Evolutionary conservation across 345 rosid genomes (phyloP), one percentile per base, ranked within the genome.

Genomic region (Boechera retrofracta): DNA sequence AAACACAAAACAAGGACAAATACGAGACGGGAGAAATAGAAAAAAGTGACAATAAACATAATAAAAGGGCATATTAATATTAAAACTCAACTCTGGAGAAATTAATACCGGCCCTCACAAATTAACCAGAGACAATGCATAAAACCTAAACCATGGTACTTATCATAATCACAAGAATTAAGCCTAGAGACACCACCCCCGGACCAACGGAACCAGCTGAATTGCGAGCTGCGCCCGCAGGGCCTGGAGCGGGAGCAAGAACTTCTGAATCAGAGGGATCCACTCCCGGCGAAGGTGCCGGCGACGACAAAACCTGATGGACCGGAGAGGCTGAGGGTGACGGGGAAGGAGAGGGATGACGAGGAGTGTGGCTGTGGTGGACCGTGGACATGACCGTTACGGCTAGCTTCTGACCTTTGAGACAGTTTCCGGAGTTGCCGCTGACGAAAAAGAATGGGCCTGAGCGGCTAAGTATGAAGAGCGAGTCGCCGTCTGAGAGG

Each of bases 391-490:
- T 67, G 42, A 91, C 97, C 59, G 48, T 83, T 10, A 89, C 57
- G 74, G 85, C 78, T 78, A 91, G 76, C 81, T 71, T 91, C 83
- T 87, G 88, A 12, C 92, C 92, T 47, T 75, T 82, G 49, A 77
- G 82, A 63, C 97, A 91, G 72, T 86, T 89, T 15, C 76, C 83
- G 0, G 80, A 64, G 67, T 74, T 83, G 15, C 92, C 92, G 45
- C 89, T 89, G 73, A 86, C 72, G 78, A 89, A 91, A 82, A 83
- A 91, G 83, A 85, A 91, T 2, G 81, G 56, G 5, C 94, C 92
- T 2, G 92, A 77, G 47, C 82, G 84, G 61, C 83, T 83, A 49
- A 89, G 82, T 56, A 64, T 53, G 78, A 84, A 78, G 11, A 75
- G 60, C 32, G 87, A 85, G 56, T 86, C 80, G 7, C 97, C 94